A percentile compares a stretch with the other conserved stretches of the same genome.
phyloP scores from a whole-genome alignment of 2,329 filamentous ascomycete species.

The Ophiocordyceps robertsii region DNA sequence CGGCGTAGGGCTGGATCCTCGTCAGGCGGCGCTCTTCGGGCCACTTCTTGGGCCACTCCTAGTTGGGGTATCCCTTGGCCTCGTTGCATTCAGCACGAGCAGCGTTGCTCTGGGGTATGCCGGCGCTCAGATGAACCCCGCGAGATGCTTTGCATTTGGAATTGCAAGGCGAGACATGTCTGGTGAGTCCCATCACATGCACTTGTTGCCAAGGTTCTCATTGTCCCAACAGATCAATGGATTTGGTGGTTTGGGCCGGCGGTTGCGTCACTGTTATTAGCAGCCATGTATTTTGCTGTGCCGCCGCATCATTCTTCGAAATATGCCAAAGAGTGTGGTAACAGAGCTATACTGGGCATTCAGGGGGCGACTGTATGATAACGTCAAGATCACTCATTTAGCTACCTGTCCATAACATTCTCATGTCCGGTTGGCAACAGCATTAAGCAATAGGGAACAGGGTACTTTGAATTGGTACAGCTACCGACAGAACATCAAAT shows the following conservation, averaged over 20 bases:
- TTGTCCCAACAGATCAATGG: constrained; percentile 21
- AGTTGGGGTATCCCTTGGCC: constrained; percentile 26
- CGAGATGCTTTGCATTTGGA: constrained; percentile 29
- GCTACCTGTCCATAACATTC: too few species aligned
- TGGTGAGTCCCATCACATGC: constrained; percentile 2
- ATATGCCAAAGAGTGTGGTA: too few species aligned
- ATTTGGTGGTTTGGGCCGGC: constrained; percentile 23
- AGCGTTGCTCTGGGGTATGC: constrained; percentile 25
- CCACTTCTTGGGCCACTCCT: constrained; percentile 33
- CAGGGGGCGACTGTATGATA: too few species aligned
- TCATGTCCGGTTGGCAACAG: too few species aligned
- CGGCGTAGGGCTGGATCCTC: constrained; percentile 38
- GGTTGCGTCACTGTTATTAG: constrained; percentile 12
- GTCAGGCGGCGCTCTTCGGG: constrained; percentile 33
- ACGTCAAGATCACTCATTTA: too few species aligned
- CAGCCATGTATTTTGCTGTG: constrained; percentile 14
- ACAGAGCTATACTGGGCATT: too few species aligned
- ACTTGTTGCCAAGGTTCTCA: not conserved
- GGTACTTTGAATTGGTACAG: too few species aligned
- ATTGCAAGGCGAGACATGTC: constrained; percentile 17
- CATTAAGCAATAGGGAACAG: too few species aligned
- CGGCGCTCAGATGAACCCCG: constrained; percentile 29
- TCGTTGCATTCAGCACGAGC: constrained; percentile 21
- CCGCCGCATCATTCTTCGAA: too few species aligned
- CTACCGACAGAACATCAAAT: too few species aligned